Evolutionary conservation across 768 basidiomycete species (phyloP).

Genomic region (Mycena vitilis): DNA sequence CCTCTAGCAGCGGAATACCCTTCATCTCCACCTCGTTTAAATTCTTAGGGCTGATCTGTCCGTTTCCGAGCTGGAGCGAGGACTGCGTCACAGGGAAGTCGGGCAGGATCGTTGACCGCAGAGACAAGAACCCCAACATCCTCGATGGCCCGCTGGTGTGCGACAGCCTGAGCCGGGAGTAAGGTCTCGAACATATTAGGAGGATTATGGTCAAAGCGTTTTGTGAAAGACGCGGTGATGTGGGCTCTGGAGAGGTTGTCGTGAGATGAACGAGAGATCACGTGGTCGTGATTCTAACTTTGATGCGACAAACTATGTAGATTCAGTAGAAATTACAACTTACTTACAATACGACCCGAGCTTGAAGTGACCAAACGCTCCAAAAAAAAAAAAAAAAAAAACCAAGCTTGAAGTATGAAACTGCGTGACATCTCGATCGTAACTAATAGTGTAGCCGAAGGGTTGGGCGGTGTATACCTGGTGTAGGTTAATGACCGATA

Average conservation of each 20-base stretch:
- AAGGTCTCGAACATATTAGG: background rate
- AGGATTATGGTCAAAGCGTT: background rate
- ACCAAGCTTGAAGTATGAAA: too few relatives aligned
- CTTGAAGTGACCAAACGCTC: too few relatives aligned
- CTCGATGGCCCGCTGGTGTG: constrained; percentile 1
- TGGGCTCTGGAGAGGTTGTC: background rate
- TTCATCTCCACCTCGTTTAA: background rate
- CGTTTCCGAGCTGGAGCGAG: background rate
- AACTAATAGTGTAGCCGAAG: too few relatives aligned
- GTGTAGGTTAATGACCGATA: too few relatives aligned
- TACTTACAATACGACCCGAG: too few relatives aligned
- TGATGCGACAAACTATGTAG: too few relatives aligned
- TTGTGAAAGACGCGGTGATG: background rate
- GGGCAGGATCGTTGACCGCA: constrained; percentile 2
- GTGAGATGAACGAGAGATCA: background rate
- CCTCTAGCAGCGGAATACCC: background rate
- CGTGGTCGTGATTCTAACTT: background rate
- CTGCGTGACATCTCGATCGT: too few relatives aligned
- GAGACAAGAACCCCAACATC: constrained; percentile 7
- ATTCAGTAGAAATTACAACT: too few relatives aligned
- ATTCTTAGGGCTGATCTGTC: background rate
- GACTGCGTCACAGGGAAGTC: constrained; percentile 7
- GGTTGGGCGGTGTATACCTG: too few relatives aligned
- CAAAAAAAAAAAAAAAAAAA: too few relatives aligned
- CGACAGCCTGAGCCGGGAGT: background rate